Conservation (phyloP, 148 eudicot genomes). For the Amaranthus cruentus region DNA sequence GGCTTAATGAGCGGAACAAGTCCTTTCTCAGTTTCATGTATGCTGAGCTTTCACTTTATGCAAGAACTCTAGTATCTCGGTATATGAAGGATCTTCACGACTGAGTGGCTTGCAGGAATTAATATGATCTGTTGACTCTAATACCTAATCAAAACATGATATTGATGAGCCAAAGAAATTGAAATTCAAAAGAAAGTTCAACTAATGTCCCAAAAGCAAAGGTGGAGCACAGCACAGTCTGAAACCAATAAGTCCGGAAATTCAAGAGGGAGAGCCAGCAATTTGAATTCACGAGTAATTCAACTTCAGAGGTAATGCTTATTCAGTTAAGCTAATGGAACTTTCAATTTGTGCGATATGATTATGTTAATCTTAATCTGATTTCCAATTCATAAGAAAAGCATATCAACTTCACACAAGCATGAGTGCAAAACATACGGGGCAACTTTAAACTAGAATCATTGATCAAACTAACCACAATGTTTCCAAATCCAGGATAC, state of each 20-base stretch:
- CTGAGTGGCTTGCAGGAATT: slow-evolving; percentile 94
- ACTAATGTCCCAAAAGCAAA: background rate
- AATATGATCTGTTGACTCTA: slow-evolving; percentile 96
- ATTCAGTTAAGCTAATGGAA: background rate
- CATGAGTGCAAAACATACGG: background rate
- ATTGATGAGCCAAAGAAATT: background rate
- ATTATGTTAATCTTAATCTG: too few relatives aligned
- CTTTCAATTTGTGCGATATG: background rate
- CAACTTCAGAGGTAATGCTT: background rate
- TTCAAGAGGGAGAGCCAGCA: background rate
- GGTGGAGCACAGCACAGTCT: background rate
- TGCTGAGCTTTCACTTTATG: slow-evolving; percentile 59
- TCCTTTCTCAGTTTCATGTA: slow-evolving; percentile 9
- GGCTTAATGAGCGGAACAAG: background rate
- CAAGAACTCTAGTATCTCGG: slow-evolving; percentile 67
- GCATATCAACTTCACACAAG: background rate
- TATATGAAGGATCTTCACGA: slow-evolving; percentile 80
- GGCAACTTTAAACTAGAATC: background rate
- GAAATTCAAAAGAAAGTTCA: background rate
- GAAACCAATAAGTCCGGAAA: background rate
- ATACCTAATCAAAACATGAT: slow-evolving; percentile 39
- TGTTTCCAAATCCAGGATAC: slow-evolving; percentile 98
- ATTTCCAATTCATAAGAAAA: background rate
- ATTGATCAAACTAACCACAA: slow-evolving; percentile 62
- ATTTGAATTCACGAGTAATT: background rate